Evolutionary conservation across 2,329 filamentous ascomycete genomes (phyloP), one percentile per base, ranked within the genome.

Genomic region (Elsinoe ampelina): DNA sequence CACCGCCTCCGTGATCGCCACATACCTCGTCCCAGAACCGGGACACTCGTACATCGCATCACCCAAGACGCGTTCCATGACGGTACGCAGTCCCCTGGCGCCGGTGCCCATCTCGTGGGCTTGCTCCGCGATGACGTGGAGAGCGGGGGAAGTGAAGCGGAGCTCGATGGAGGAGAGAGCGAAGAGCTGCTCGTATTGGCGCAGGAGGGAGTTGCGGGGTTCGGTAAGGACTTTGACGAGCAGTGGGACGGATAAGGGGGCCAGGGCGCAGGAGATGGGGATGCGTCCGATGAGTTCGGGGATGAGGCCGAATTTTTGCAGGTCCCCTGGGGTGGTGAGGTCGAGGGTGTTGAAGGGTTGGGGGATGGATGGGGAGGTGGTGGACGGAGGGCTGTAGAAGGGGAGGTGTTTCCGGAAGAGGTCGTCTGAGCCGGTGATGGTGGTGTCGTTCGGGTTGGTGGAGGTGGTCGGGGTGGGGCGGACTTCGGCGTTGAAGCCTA

Each of bases 251-350:
- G 80, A 79, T 0, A 98, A 78, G 0, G 89, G 84, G 12, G 88
- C 85, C 0, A 98, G 80, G 0, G 93, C 88, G 59, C 89, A 90
- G 50, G 90, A 86, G 58, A 95, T 89, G 54, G 95, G 92, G 48
- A 98, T 83, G 15, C 93, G 87, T n/a, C 93, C 93, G 55, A 97
- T 86, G n/a, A 96, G 78, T 72, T 96, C 91, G 0, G 91, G 91
- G 55, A 96, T 96, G 67, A 96, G 89, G 12, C 91, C 75, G 1
- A 68, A 64, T 1, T 80, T 80, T 13, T 72, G 70, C 51, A 95
- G 70, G 43, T 82, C 86, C 71, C 97, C 91, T 22, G 95, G 76
- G 71, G 98, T 93, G 48, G 82, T 74, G 5, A 80, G 64, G 41
- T 81, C 71, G 61, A 95, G 81, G 1, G 73, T 65, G 13, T 78